Percentiles rank a stretch among this genome's conserved stretches.
phyloP scores from a whole-genome alignment of 1,284 basidiomycete genomes.

The Pseudozyma sp. region DNA sequence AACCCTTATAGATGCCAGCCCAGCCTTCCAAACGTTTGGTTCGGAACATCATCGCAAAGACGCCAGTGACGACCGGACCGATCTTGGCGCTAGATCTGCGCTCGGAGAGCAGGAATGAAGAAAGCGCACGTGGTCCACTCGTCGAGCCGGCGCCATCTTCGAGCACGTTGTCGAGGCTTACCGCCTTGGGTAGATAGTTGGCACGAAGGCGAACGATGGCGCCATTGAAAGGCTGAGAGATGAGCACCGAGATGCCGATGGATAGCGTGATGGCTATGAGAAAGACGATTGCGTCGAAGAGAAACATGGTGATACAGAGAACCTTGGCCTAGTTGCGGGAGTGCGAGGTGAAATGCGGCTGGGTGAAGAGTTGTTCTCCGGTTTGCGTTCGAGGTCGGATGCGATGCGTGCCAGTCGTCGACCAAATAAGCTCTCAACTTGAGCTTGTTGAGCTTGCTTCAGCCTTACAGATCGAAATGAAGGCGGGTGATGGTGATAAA shows the following conservation, averaged over 20 bases:
- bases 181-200: slow-evolving; percentile 67
- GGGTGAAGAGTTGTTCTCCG: background rate
- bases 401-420: background rate
- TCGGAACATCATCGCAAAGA: slow-evolving; percentile 60
- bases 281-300: slow-evolving; percentile 43
- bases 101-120: slow-evolving; percentile 53
- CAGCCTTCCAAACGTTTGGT: slow-evolving; percentile 65
- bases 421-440: background rate
- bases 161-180: slow-evolving; percentile 64
- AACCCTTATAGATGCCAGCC: slow-evolving; percentile 63
- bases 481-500: background rate
- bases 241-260: slow-evolving; percentile 51
- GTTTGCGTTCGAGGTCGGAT: background rate
- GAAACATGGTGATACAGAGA: slow-evolving; percentile 16
- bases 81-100: slow-evolving; percentile 59
- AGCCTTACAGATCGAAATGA: too few relatives aligned
- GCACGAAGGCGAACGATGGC: slow-evolving; percentile 64
- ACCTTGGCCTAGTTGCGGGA: background rate
- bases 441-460: background rate
- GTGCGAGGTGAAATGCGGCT: background rate
- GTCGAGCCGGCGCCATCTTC: slow-evolving; percentile 54
- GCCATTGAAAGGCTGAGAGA: slow-evolving; percentile 63
- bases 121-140: slow-evolving; percentile 40
- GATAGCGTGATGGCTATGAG: slow-evolving; percentile 55
- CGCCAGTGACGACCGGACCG: slow-evolving; percentile 64